Evolutionary conservation across 1,139 yeast genomes (phyloP).

Genomic region (Candida sp.): DNA sequence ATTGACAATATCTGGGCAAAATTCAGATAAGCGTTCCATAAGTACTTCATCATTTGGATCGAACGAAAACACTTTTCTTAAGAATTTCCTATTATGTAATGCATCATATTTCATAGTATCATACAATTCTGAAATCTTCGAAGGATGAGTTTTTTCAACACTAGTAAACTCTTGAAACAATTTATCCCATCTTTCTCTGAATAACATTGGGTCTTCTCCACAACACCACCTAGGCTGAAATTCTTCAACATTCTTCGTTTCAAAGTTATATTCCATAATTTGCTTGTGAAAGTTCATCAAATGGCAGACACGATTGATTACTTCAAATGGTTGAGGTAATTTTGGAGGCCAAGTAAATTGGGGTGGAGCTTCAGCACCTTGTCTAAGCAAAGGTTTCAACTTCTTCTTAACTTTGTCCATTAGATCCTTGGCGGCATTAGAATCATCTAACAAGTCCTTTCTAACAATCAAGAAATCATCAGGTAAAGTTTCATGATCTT

Average conservation of each 20-base stretch:
- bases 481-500: constrained; percentile 53
- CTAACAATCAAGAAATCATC: constrained; percentile 79
- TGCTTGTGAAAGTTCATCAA: constrained; percentile 89
- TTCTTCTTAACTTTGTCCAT: constrained; percentile 99
- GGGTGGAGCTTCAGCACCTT: constrained; percentile 98
- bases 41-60: constrained; percentile 53
- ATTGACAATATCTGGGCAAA: constrained; percentile 52
- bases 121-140: constrained; percentile 92
- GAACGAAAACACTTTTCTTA: constrained; percentile 78
- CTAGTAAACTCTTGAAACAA: constrained; percentile 88
- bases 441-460: constrained; percentile 91
- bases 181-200: constrained; percentile 97
- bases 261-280: constrained; percentile 81
- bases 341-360: constrained; percentile 99
- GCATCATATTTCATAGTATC: constrained; percentile 99
- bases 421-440: constrained; percentile 96
- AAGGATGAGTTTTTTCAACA: constrained; percentile 96
- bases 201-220: constrained; percentile 87
- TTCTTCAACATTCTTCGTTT: constrained; percentile 56
- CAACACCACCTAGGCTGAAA: constrained; percentile 94
- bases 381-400: constrained; percentile 87
- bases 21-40: constrained; percentile 27
- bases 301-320: constrained; percentile 90
- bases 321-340: constrained; percentile 96
- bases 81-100: constrained; percentile 85